Conservation (phyloP, 164 flowering plant genomes). For the Buxus sempervirens region DNA sequence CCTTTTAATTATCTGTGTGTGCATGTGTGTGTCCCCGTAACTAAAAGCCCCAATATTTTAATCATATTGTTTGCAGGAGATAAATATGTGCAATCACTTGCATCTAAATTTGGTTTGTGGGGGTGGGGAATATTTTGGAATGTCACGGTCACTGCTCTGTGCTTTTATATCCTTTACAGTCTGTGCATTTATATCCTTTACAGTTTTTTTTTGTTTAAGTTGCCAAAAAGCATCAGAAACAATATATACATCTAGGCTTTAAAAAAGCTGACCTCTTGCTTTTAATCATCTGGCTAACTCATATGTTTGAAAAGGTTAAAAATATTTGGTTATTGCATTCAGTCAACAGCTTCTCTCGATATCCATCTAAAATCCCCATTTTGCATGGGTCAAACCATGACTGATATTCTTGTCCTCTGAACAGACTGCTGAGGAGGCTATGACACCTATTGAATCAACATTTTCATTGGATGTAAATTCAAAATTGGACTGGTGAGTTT, state of each 20-base stretch:
- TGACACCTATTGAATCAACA: conserved; percentile 99
- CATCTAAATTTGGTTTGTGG: too few species aligned
- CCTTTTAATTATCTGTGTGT: neutral
- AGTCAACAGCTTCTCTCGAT: neutral
- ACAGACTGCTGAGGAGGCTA: conserved; percentile 99
- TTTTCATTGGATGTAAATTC: conserved; percentile 96
- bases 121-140: too few species aligned
- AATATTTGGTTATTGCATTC: neutral
- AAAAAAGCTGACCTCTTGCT: neutral
- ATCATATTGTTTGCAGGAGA: neutral
- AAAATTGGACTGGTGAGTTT: conserved; percentile 84
- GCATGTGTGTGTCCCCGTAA: neutral
- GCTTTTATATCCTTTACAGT: too few species aligned
- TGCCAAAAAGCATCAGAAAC: neutral
- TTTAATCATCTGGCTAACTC: neutral
- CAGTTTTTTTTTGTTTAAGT: neutral
- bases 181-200: too few species aligned
- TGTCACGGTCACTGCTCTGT: too few species aligned
- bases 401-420: conserved; percentile 9
- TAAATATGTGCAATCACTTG: too few species aligned
- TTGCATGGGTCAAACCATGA: neutral
- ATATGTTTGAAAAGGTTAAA: too few species aligned
- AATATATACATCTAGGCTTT: neutral
- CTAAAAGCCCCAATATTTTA: neutral
- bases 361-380: neutral